phyloP scores from a whole-genome alignment of 805 yeast genomes.

The Isabelozyma pseudorhagii region DNA sequence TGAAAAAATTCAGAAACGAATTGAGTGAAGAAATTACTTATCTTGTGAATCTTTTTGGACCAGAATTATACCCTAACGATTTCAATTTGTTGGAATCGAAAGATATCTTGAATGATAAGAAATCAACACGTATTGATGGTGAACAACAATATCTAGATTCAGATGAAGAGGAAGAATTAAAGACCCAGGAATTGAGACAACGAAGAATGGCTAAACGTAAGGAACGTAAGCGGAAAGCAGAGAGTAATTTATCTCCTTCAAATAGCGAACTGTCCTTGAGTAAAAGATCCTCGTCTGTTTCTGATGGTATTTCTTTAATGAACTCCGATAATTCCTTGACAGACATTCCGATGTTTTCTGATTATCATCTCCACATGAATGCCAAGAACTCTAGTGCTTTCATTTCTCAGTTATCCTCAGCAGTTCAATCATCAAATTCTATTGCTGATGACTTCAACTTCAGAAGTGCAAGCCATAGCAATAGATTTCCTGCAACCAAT shows the following conservation, averaged over 20 bases:
- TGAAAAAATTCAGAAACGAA: slow-evolving; percentile 59
- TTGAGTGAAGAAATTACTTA: slow-evolving; percentile 75
- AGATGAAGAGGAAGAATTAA: slow-evolving; percentile 50
- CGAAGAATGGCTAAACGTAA: slow-evolving; percentile 35
- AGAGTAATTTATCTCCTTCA: slow-evolving; percentile 5
- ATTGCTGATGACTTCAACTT: slow-evolving; percentile 30
- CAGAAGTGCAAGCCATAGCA: slow-evolving; percentile 1
- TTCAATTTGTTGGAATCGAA: slow-evolving; percentile 57
- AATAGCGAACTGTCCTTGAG: slow-evolving; percentile 17
- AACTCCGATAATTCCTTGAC: slow-evolving; percentile 60
- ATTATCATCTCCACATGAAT: slow-evolving; percentile 39
- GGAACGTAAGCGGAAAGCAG: slow-evolving; percentile 7
- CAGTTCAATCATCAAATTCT: slow-evolving; percentile 25
- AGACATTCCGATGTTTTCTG: slow-evolving; percentile 62
- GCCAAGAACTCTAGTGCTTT: slow-evolving; percentile 19
- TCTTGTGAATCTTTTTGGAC: slow-evolving; percentile 76
- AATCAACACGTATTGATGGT: slow-evolving; percentile 14
- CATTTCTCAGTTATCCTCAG: slow-evolving; percentile 11
- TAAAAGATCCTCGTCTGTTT: slow-evolving; percentile 37
- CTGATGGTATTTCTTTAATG: slow-evolving; percentile 61
- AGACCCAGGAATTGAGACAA: slow-evolving; percentile 45
- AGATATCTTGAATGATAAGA: slow-evolving; percentile 20
- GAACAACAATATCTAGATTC: slow-evolving; percentile 31
- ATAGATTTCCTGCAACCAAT: neutral
- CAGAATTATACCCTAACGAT: slow-evolving; percentile 76